These are phyloP conservation scores for Rosa chinensis DNA, from an alignment of 306 rosid genomes.

Conservation along the genomic window DNA sequence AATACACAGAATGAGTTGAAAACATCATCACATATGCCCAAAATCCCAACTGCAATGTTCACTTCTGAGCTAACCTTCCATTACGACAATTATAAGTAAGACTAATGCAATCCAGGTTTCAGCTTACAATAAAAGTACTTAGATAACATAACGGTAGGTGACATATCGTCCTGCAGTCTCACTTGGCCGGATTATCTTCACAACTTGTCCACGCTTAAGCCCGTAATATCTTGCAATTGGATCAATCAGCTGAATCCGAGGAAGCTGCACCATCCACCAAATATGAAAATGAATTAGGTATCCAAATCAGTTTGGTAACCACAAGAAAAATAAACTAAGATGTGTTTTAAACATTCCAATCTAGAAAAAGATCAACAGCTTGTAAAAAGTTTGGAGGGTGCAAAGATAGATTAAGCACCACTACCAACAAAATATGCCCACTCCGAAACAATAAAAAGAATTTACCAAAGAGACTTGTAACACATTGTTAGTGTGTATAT, in stretches of 20 bases:
- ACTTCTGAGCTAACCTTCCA: not conserved
- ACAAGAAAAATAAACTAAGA: constrained; percentile 6
- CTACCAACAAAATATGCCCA: not conserved
- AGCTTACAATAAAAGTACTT: not conserved
- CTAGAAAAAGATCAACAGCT: not conserved
- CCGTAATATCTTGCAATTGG: constrained; percentile 88
- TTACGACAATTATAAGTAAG: not conserved
- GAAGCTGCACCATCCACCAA: constrained; percentile 50
- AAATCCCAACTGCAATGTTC: not conserved
- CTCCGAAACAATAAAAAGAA: no score
- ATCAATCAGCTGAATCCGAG: constrained; percentile 80
- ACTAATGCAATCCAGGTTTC: no score
- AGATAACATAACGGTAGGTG: constrained; percentile 76
- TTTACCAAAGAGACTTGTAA: not conserved
- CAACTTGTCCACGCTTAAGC: constrained; percentile 88
- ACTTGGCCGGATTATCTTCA: constrained; percentile 77
- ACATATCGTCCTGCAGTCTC: constrained; percentile 90
- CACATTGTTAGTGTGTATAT: not conserved
- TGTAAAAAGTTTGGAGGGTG: not conserved
- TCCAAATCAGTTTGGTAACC: not conserved
- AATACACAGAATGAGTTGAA: not conserved
- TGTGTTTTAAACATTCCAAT: not conserved
- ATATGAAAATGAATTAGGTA: not conserved
- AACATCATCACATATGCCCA: not conserved
- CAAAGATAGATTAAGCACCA: not conserved